These are phyloP conservation scores for Ceratopteris richardii DNA, from an alignment of 75 land plant species.

Conservation along the genomic window DNA sequence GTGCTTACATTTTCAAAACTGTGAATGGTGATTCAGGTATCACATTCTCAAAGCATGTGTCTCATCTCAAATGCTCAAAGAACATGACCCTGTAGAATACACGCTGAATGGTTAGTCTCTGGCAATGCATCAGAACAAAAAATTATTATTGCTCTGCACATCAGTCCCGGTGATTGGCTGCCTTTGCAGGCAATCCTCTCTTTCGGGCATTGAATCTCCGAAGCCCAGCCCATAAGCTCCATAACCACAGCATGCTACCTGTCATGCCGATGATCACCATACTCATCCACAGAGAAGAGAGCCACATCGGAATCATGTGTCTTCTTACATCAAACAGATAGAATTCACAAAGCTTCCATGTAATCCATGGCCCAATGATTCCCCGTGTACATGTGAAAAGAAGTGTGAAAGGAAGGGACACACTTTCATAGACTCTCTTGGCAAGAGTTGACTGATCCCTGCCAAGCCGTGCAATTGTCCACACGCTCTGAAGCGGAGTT, in stretches of 20 bases:
- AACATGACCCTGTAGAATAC: no score
- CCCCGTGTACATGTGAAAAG: slow-evolving; percentile 47
- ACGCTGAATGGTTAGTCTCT: no score
- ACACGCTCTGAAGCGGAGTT: slow-evolving; percentile 65
- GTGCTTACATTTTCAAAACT: no score
- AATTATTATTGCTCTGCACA: no score
- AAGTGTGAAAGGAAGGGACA: slow-evolving; percentile 46
- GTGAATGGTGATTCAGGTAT: no score
- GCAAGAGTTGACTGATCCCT: neutral
- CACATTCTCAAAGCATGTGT: no score
- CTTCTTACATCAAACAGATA: slow-evolving; percentile 40
- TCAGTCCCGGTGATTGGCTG: no score
- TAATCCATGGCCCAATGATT: slow-evolving; percentile 45
- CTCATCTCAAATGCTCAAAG: no score
- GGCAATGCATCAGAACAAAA: no score
- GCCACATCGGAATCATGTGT: slow-evolving; percentile 56
- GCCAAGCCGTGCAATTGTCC: slow-evolving; percentile 54
- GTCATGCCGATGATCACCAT: slow-evolving; percentile 45
- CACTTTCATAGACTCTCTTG: slow-evolving; percentile 17
- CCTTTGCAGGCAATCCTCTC: no score
- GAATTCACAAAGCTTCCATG: slow-evolving; percentile 44
- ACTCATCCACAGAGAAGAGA: slow-evolving; percentile 63
- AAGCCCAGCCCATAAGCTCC: no score
- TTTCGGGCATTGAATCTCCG: no score
- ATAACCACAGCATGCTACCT: slow-evolving; percentile 66